phyloP scores from a whole-genome alignment of 805 yeast genomes.

The Lipomyces anomalus region DNA sequence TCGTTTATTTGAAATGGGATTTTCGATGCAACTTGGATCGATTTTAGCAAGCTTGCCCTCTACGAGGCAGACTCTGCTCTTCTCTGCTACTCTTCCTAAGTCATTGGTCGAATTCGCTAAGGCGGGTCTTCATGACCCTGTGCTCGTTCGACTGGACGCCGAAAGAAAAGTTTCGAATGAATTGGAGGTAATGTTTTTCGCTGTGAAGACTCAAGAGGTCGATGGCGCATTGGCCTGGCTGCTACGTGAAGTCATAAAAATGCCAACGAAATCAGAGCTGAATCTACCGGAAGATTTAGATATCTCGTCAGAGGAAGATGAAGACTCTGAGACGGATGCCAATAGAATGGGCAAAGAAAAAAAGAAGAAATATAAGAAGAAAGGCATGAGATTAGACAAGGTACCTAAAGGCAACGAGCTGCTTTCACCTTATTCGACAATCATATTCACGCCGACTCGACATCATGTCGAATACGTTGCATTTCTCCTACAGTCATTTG shows the following conservation, averaged over 20 bases:
- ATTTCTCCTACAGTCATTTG: constrained; percentile 61
- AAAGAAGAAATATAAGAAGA: constrained; percentile 36
- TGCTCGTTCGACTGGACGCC: constrained; percentile 85
- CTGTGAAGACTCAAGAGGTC: constrained; percentile 76
- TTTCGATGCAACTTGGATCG: constrained; percentile 87
- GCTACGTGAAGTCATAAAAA: constrained; percentile 76
- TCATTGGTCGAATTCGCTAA: constrained; percentile 93
- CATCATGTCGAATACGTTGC: constrained; percentile 95
- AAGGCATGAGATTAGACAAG: constrained; percentile 46
- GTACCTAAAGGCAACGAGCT: constrained; percentile 75
- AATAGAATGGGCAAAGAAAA: constrained; percentile 25
- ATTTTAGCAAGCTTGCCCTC: constrained; percentile 77
- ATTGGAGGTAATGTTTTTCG: constrained; percentile 80
- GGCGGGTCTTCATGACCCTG: constrained; percentile 91
- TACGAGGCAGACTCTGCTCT: constrained; percentile 77
- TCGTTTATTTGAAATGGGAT: constrained; percentile 92
- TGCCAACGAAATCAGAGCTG: constrained; percentile 44
- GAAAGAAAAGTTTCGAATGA: constrained; percentile 87
- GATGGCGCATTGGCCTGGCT: constrained; percentile 77
- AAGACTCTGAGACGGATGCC: constrained; percentile 36
- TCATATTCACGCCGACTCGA: constrained; percentile 91
- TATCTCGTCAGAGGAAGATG: constrained; percentile 38
- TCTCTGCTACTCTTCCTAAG: constrained; percentile 92
- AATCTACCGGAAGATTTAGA: constrained; percentile 1
- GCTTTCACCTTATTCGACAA: constrained; percentile 82